Evolutionary conservation across 495 filamentous ascomycete species (phyloP), one percentile per base, ranked within the genome.

Genomic region (Cudoniella acicularis): DNA sequence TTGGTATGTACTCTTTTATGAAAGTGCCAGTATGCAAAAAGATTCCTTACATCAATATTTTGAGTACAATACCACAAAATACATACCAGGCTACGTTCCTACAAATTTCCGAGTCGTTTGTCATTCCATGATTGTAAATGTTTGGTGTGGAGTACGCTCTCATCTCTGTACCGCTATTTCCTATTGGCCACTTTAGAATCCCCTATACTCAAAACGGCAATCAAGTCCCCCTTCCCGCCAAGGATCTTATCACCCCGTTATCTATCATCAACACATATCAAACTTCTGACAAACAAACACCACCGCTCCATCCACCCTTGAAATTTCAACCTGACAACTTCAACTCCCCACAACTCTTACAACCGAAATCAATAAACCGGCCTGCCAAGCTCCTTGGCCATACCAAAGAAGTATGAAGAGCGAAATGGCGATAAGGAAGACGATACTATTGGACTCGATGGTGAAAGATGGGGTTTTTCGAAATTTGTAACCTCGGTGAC

Each of bases 341-440:
- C 30, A 36, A 6, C 30, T 4, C 30, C 30, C 30, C 13, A 6
- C 30, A 36, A 6, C 30, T 4, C 30, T 13, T 13, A 24, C 48
- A 8, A 22, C 18, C 21, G 48, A 22, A 13, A 51, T 51, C n/a
- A 49, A 52, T 25, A 52, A 8, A 10, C 49, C 16, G 36, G 53
- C 16, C 3, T 45, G 51, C 57, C 52, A 61, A 56, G 52, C 26
- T 20, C 11, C 59, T 61, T 61, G 59, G 52, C 53, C 24, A 3
- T 22, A 52, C 55, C 13, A 58, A 51, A 42, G 30, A 22, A 42
- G 46, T 43, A 53, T 59, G 25, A 51, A 18, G 23, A 17, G 25
- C 49, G 18, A 48, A 24, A 24, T 13, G 26, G 10, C 25, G 24
- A 60, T 47, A 51, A 49, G 25, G 13, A 30, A 60, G 30, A 6